Base-by-base conservation (phyloP, 2,329 filamentous ascomycete genomes). In the Colletotrichum orchidophilum region DNA sequence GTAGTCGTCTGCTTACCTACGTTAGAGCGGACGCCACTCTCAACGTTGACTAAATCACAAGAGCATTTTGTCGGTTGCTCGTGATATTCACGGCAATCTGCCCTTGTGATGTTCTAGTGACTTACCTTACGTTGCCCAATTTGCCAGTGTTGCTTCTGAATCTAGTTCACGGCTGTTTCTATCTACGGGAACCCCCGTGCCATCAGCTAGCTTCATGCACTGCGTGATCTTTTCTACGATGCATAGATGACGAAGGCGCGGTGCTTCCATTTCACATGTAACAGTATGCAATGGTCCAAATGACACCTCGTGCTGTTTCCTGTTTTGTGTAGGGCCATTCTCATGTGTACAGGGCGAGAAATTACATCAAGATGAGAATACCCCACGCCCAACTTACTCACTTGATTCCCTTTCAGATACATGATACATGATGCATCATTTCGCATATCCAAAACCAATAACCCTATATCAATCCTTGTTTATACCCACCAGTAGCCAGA, bases 21-120 rank as follows among this genome's bases (percentile, higher is more conserved):
- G 42, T 68, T 68, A 46, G 57, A 53, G 15, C 31, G 21, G 39
- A 50, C 63, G 63, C 63, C 68, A 62, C 55, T 52, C 27, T 52
- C 27, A 33, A 61, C 27, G n/a, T 35, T n/a, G 39, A 21, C 39
- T 46, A 24, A 52, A 53, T 68, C 54, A 65, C 54, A 66, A 60
- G 52, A 61, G 31, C n/a, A 42, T 42, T 26, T 27, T n/a, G 42
- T 53, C 61, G 61, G 60, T 49, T 42, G 42, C 61, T 69, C 58
- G 66, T 59, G 66, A 59, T 42, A 50, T 24, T 18, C 33, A 52
- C 12, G 13, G 4, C 9, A n/a, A n/a, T n/a, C 11, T 12, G 21
- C 21, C 18, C 11, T 5, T n/a, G 18, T 21, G n/a, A n/a, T n/a
- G n/a, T n/a, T n/a, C n/a, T n/a, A n/a, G n/a, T n/a, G n/a, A n/a